A percentile compares a stretch with the other conserved stretches of the same genome.
Evolutionary conservation across 441 rosid species (phyloP).

Genomic region (Eutrema salsugineum): DNA sequence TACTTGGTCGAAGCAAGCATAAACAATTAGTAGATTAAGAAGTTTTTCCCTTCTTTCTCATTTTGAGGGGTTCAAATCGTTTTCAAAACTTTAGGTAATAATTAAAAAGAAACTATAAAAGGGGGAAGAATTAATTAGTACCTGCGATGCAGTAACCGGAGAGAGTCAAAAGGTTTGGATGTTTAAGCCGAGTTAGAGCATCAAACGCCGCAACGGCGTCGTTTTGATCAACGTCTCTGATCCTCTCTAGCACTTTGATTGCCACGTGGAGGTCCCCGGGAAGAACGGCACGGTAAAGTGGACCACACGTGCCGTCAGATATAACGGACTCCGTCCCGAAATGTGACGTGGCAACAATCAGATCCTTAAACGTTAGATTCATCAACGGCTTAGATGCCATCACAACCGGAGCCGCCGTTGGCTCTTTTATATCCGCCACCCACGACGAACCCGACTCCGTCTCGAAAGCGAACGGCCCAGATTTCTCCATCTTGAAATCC

Average conservation of each 20-base stretch:
- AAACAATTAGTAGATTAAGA: not conserved
- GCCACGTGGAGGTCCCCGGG: slow-evolving; percentile 91
- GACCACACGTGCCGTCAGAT: slow-evolving; percentile 80
- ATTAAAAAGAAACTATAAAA: not conserved
- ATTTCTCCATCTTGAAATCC: slow-evolving; percentile 72
- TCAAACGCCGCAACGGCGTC: slow-evolving; percentile 61
- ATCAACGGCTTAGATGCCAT: slow-evolving; percentile 86
- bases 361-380: slow-evolving; percentile 82
- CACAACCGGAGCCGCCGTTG: slow-evolving; percentile 69
- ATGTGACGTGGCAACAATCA: slow-evolving; percentile 86
- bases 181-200: slow-evolving; percentile 63
- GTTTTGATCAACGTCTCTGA: slow-evolving; percentile 45
- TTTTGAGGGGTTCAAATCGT: not conserved
- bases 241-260: slow-evolving; percentile 74
- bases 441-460: slow-evolving; percentile 82
- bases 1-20: not conserved
- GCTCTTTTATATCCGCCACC: slow-evolving; percentile 90
- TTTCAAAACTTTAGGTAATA: not conserved
- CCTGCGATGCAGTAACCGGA: slow-evolving; percentile 96
- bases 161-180: slow-evolving; percentile 74
- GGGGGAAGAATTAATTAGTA: slow-evolving; percentile 12
- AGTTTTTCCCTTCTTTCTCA: too few relatives aligned
- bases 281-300: slow-evolving; percentile 73
- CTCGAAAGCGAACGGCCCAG: slow-evolving; percentile 88
- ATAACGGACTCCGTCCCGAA: slow-evolving; percentile 82